Conservation (phyloP, 306 rosid species). For the Cicer pinnatifidum region DNA sequence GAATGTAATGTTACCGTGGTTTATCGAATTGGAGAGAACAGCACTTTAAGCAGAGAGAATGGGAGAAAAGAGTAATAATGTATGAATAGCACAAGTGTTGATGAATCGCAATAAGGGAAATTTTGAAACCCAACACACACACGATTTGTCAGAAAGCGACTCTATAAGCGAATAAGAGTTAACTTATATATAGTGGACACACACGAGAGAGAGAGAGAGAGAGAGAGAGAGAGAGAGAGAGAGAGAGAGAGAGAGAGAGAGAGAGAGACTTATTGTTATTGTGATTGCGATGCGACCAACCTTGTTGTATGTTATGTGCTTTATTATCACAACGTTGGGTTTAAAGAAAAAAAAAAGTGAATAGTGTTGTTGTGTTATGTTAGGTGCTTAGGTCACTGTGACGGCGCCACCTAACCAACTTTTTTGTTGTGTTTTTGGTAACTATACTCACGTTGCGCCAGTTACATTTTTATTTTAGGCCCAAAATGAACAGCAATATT, state of each 20-base stretch:
- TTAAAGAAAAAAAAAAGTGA: not conserved
- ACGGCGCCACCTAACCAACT: not conserved
- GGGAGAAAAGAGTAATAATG: not conserved
- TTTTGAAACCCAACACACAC: not conserved
- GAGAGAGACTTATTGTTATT: not conserved
- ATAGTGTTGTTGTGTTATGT: not conserved
- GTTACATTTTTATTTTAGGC: no score
- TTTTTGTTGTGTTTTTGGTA: no score
- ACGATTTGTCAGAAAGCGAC: slow-evolving; percentile 29
- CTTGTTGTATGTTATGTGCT: not conserved
- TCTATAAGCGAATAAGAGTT: slow-evolving; percentile 6
- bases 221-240: no score
- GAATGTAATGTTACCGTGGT: slow-evolving; percentile 43
- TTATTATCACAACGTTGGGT: not conserved
- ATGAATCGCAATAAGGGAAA: slow-evolving; percentile 35
- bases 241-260: no score
- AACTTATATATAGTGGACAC: not conserved
- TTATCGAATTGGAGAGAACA: not conserved
- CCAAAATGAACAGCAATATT: no score
- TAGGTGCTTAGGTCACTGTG: not conserved
- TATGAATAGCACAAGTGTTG: not conserved
- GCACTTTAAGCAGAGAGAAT: not conserved
- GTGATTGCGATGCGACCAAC: not conserved
- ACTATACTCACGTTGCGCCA: no score
- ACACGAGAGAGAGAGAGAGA: not conserved